Percentiles rank a stretch among this genome's conserved stretches.
Evolutionary conservation across 345 rosid species (phyloP).

Genomic region (Gynandropsis gynandra): DNA sequence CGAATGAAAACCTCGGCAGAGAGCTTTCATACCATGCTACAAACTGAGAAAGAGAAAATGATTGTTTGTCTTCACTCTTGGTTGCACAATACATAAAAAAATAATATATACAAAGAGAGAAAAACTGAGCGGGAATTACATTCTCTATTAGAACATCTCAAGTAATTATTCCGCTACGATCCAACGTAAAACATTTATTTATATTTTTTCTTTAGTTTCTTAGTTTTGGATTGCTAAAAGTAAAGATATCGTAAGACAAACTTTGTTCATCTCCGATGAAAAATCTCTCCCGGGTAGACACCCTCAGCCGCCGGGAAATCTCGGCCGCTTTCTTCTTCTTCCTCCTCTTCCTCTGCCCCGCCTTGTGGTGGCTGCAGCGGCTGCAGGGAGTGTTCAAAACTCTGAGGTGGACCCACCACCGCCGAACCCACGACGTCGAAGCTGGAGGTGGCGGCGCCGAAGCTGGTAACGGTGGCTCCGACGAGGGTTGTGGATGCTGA

Average conservation of each 20-base stretch:
- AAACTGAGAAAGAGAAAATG: no score
- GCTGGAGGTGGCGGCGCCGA: constrained; percentile 27
- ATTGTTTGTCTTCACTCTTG: no score
- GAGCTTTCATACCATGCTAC: no score
- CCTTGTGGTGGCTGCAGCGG: constrained; percentile 32
- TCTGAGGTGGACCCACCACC: constrained; percentile 42
- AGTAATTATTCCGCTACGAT: no score
- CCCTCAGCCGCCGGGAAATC: constrained; percentile 29
- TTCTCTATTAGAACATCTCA: no score
- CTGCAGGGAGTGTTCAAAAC: constrained; percentile 36
- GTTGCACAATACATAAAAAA: no score
- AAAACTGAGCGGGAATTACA: no score
- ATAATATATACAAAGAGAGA: no score
- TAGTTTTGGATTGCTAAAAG: no score
- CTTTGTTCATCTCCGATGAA: constrained; percentile 35
- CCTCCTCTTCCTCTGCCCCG: constrained; percentile 44
- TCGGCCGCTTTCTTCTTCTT: constrained; percentile 55
- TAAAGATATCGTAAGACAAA: neutral
- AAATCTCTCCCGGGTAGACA: constrained; percentile 32
- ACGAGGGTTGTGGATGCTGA: constrained; percentile 68
- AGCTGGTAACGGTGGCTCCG: constrained; percentile 44
- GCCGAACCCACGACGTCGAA: constrained; percentile 44
- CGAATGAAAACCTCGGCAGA: no score
- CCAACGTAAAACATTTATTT: no score
- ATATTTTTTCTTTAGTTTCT: no score